Evolutionary conservation across 208 protist species (phyloP), one percentile per base, ranked within the genome.

Genomic region (Lotmaria passim): DNA sequence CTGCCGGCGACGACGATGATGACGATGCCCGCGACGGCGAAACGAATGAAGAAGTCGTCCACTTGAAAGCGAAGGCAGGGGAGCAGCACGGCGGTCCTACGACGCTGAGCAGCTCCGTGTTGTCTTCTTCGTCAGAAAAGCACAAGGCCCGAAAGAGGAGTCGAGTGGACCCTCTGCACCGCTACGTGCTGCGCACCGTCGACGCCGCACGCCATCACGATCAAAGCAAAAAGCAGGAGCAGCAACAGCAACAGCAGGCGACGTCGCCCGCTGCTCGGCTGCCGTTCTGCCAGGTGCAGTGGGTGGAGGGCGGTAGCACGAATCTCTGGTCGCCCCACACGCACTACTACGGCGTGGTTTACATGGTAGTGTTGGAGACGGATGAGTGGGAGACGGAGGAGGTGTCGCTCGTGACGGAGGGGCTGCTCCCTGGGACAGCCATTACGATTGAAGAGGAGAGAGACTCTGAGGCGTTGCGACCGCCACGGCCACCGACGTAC

Each of bases 301-400:
- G 70, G 70, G 41, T 75, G 23, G 55, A 64, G 24, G 30, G 58
- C n/a, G 70, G 69, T 21, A 52, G 70, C 38, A 34, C 19, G 3
- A 92, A 96, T 39, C 82, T 75, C 6, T 96, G 91, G 86, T 79
- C 61, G 46, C 50, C 67, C 21, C 58, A 73, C 31, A 70, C 81
- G 55, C 58, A 56, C 44, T 93, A 93, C 74, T 96, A 93, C 59
- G 91, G 86, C 14, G 62, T 96, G 15, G 64, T 90, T 36, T 83
- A 89, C 64, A 77, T 76, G 46, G 86, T 83, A 10, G 86, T 91
- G 31, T 38, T 83, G 26, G 71, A 89, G 39, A 75, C 64, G 21
- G 69, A 71, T 11, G 62, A 60, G 38, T 60, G 24, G 46, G 57
- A 61, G 26, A 55, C 36, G 12, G 61, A 64, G 6, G 59, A 69